Percentiles rank a stretch among this genome's conserved stretches.
phyloP scores from a whole-genome alignment of 371 early-diverging fungal species.

The Mucor indicus region DNA sequence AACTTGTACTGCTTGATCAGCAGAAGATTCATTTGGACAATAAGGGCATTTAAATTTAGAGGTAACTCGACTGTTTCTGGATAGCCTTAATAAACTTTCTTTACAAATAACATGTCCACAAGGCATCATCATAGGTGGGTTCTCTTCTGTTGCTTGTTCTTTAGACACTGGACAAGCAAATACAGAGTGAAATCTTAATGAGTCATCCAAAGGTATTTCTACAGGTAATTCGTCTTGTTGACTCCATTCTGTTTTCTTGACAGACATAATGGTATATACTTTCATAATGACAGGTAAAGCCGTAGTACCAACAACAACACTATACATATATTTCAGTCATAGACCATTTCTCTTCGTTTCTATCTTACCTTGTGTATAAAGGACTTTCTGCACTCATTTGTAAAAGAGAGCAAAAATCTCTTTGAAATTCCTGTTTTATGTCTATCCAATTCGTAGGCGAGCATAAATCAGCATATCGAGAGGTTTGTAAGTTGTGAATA shows the following conservation, averaged over 20 bases:
- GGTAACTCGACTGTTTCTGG: constrained; percentile 57
- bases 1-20: constrained; percentile 73
- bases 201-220: constrained; percentile 82
- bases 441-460: constrained; percentile 57
- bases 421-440: constrained; percentile 72
- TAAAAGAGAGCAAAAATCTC: constrained; percentile 84
- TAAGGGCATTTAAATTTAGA: constrained; percentile 94
- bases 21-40: constrained; percentile 85
- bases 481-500: constrained; percentile 37
- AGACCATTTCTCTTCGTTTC: background rate
- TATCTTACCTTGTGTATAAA: constrained; percentile 66
- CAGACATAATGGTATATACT: constrained; percentile 82
- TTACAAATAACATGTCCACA: constrained; percentile 97
- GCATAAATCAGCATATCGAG: constrained; percentile 71
- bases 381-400: constrained; percentile 80
- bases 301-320: constrained; percentile 81
- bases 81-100: constrained; percentile 83
- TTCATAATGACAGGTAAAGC: constrained; percentile 92
- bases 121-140: constrained; percentile 97
- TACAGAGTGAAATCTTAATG: constrained; percentile 88
- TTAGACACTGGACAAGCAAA: constrained; percentile 98
- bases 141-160: constrained; percentile 88
- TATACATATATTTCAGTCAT: constrained; percentile 1
- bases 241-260: constrained; percentile 85
- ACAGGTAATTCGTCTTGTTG: constrained; percentile 88